Percentiles rank a stretch among this genome's conserved stretches.
These are phyloP conservation scores for Gaertneriomyces semiglobifer DNA, from an alignment of 192 early-diverging fungal species.

Conservation along the genomic window DNA sequence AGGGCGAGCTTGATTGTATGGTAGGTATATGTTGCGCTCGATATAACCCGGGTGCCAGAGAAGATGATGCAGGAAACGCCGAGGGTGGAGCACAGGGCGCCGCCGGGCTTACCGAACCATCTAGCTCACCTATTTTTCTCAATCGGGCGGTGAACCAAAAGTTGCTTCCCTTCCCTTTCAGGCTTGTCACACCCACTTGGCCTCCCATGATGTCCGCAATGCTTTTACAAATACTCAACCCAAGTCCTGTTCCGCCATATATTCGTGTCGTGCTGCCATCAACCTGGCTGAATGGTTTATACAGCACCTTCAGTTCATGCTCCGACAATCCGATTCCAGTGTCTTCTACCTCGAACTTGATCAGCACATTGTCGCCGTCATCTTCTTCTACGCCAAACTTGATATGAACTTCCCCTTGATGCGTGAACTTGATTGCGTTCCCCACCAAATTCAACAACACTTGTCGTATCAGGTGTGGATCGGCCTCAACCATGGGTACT, in stretches of 20 bases:
- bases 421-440: background rate
- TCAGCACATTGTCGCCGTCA: background rate
- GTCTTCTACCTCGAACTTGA: conserved; percentile 2
- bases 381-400: background rate
- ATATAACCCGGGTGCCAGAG: background rate
- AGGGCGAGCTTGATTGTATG: background rate
- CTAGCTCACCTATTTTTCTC: background rate
- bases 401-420: conserved; percentile 2
- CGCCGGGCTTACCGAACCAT: background rate
- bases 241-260: conserved; percentile 23
- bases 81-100: background rate
- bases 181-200: conserved; percentile 6
- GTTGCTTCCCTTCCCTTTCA: conserved; percentile 2
- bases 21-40: background rate
- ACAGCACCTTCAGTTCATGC: background rate
- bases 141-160: background rate
- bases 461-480: background rate
- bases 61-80: background rate
- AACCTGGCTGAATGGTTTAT: conserved; percentile 4
- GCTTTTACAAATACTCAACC: conserved; percentile 17
- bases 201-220: conserved; percentile 17
- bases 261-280: conserved; percentile 8
- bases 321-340: background rate
- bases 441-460: background rate
- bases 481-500: background rate